These are phyloP conservation scores for Papiliotrema fonsecae DNA, from an alignment of 1,284 basidiomycete species.

Conservation along the genomic window DNA sequence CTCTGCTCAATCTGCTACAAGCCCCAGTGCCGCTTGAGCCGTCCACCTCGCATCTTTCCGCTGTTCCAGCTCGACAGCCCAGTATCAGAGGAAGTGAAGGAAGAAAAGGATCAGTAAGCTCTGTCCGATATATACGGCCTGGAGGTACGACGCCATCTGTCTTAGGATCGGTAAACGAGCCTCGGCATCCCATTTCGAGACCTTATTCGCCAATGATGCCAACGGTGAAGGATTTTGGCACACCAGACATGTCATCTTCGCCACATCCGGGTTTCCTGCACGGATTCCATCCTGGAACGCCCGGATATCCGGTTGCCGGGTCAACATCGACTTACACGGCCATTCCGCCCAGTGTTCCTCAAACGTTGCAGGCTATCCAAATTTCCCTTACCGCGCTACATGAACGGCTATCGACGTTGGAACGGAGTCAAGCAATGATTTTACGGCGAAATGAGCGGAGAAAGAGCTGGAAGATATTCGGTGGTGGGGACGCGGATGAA, in stretches of 20 bases:
- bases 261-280: constrained; percentile 19
- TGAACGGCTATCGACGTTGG: constrained; percentile 76
- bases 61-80: not conserved
- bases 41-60: not conserved
- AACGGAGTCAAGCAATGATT: constrained; percentile 48
- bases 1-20: constrained; percentile 30
- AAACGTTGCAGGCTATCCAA: constrained; percentile 54
- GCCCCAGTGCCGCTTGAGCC: not conserved
- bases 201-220: constrained; percentile 7
- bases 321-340: constrained; percentile 46
- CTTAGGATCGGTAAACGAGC: constrained; percentile 10
- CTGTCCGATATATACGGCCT: constrained; percentile 11
- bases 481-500: constrained; percentile 30
- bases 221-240: constrained; percentile 21
- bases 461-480: constrained; percentile 27
- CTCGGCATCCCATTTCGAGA: not conserved
- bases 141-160: not conserved
- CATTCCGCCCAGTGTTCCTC: constrained; percentile 25
- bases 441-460: constrained; percentile 27
- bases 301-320: constrained; percentile 39
- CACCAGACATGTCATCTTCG: constrained; percentile 21
- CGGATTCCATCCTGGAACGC: constrained; percentile 27
- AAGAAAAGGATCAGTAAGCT: constrained; percentile 27
- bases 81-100: constrained; percentile 10
- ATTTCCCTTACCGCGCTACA: constrained; percentile 81